These are phyloP conservation scores for Termitomyces sp. DNA, from an alignment of 768 basidiomycete genomes.

Conservation along the genomic window DNA sequence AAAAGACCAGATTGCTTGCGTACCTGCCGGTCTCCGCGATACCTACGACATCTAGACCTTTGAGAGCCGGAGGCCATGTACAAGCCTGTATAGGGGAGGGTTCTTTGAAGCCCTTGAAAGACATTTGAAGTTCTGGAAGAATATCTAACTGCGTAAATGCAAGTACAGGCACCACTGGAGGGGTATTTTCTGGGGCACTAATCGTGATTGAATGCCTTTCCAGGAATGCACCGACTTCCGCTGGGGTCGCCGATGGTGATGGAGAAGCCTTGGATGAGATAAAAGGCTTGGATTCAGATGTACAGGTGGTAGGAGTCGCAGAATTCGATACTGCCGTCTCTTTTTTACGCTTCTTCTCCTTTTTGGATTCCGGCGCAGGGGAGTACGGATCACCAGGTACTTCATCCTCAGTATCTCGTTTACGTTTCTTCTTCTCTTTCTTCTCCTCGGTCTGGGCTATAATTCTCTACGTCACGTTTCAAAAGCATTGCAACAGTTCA, in stretches of 20 bases:
- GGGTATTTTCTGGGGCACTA: conserved; percentile 40
- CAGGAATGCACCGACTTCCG: conserved; percentile 60
- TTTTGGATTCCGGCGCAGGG: conserved; percentile 26
- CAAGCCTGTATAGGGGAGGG: conserved; percentile 97
- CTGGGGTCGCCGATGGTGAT: conserved; percentile 15
- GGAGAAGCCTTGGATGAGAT: conserved; percentile 13
- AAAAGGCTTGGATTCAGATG: conserved; percentile 5
- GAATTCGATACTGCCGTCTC: conserved; percentile 18
- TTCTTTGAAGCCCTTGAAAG: conserved; percentile 68
- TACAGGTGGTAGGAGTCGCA: conserved; percentile 13
- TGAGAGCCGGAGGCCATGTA: conserved; percentile 85
- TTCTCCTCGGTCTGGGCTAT: conserved; percentile 12
- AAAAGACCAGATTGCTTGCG: conserved; percentile 6
- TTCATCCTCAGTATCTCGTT: conserved; percentile 26
- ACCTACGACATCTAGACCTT: conserved; percentile 84
- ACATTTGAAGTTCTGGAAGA: conserved; percentile 51
- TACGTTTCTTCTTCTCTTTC: conserved; percentile 37
- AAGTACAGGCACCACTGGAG: conserved; percentile 57
- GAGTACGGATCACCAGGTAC: conserved; percentile 3
- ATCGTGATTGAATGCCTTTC: conserved; percentile 70
- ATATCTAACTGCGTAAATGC: conserved; percentile 71
- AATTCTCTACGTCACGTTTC: background rate
- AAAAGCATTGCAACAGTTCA: background rate
- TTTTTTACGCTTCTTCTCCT: conserved; percentile 35
- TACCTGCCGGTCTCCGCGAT: conserved; percentile 95